Conservation (phyloP, 768 basidiomycete species). For the Naganishia vaughanmartiniae region DNA sequence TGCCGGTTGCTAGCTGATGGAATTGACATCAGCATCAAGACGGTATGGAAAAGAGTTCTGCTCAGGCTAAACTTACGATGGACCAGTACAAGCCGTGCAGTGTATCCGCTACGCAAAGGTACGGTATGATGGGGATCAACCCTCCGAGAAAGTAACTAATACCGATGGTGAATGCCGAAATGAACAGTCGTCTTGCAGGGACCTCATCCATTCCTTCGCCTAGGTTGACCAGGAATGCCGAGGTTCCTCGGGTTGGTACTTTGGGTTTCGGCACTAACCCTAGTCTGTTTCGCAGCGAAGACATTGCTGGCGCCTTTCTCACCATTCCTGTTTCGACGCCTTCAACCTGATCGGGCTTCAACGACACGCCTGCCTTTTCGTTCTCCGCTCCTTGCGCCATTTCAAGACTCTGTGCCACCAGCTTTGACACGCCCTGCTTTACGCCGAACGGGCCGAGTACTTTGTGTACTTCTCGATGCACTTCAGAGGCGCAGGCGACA, state of each 20-base stretch:
- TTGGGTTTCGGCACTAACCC: too few relatives aligned
- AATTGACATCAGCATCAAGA: too few relatives aligned
- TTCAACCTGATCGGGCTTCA: conserved; percentile 60
- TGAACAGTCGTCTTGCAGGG: conserved; percentile 62
- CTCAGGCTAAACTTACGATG: conserved; percentile 48
- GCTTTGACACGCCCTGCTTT: conserved; percentile 71
- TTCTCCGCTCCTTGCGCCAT: conserved; percentile 32
- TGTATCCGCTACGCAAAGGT: conserved; percentile 78
- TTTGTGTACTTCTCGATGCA: conserved; percentile 88
- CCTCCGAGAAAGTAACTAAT: conserved; percentile 90
- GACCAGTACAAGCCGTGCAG: conserved; percentile 56
- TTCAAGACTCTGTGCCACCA: conserved; percentile 72
- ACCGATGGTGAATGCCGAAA: conserved; percentile 66
- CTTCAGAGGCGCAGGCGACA: conserved; percentile 85
- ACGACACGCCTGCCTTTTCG: conserved; percentile 11
- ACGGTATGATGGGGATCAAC: conserved; percentile 83
- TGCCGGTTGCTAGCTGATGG: conserved; percentile 64
- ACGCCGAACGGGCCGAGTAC: conserved; percentile 87
- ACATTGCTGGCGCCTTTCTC: background rate
- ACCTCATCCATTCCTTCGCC: conserved; percentile 91
- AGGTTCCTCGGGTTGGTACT: conserved; percentile 66
- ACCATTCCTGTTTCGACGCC: conserved; percentile 51
- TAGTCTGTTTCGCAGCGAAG: background rate
- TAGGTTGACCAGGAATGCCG: conserved; percentile 90
- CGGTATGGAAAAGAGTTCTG: too few relatives aligned